Evolutionary conservation across 192 early-diverging fungal genomes (phyloP), one percentile per base, ranked within the genome.

Genomic region (Coemansia sp.): DNA sequence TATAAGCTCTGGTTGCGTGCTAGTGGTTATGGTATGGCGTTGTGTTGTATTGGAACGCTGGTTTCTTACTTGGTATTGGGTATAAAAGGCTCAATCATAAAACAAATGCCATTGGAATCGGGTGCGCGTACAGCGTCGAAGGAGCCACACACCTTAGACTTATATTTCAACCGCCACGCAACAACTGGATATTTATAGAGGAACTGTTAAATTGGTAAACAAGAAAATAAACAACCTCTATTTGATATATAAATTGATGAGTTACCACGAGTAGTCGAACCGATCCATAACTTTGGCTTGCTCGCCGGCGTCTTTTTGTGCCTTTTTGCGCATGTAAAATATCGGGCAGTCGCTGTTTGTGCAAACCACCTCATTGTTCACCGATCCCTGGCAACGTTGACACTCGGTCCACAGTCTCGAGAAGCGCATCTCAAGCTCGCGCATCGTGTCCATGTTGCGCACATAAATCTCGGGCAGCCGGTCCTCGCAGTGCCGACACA

Each of bases 261-360:
- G 12, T 31, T 15, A 88, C 86, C 86, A 88, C 6, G 69, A 71
- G 68, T 84, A 82, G 44, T 88, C 74, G 65, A 94, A 96, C 61
- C 94, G 82, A 25, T 91, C 87, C 61, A 97, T 67, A 34, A 84
- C 79, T 9, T 78, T 74, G 5, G 87, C 66, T 26, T 88, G 85
- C 18, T 94, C 90, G 26, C 89, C 82, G 66, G 93, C 82, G 54
- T 98, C 96, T 73, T 96, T 97, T 67, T 95, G 93, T 14, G 86
- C 90, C 76, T 95, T 97, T 59, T 93, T 94, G 57, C 97, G 90
- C 96, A 98, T 98, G 64, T 92, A 99, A 68, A 96, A 98, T 26
- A 99, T 99, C 5, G 97, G 95, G 72, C 97, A 99, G 74, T 97
- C 95, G 71, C 88, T 90, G 63, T 89, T 92, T 4, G 90, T 93